Base-by-base conservation (phyloP, 148 eudicot species). In the Cornus florida region DNA sequence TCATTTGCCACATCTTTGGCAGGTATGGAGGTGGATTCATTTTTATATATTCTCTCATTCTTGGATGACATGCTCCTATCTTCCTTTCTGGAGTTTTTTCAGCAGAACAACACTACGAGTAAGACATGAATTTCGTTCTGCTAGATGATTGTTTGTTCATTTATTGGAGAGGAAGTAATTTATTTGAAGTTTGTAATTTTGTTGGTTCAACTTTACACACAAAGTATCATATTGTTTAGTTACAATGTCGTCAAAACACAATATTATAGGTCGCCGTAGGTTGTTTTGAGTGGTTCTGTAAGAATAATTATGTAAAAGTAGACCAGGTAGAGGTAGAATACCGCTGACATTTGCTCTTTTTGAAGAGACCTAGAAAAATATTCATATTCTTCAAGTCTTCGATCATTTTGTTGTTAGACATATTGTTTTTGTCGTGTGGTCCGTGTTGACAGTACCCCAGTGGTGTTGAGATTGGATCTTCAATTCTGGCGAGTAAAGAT, bases 11-110 rank as follows among this genome's bases (percentile, higher is more conserved):
- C n/a, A 69, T 11, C 46, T 13, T 66, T 73, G 12, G 23, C 73
- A 14, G 62, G 69, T 23, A 53, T 28, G 16, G 64, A 70, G 75
- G 31, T 71, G 83, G 74, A 76, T 50, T 69, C 67, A 8, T 69
- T 77, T 77, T 53, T 50, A 28, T 50, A 28, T 53, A 10, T 13
- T 76, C 39, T 16, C 35, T 28, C 80, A 31, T 46, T 28, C 32
- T 33, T 13, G 70, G 10, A 57, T 10, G 24, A 17, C 31, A 9
- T 23, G 28, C 60, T 80, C 23, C n/a, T 75, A 75, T 75, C 69
- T 8, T 53, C 82, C 67, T 14, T 41, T n/a, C 69, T 71, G 70
- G 71, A 24, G 17, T 67, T 57, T 22, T 62, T 20, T 0, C 7
- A 17, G n/a, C 57, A 23, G 39, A 72, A 32, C n/a, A 64, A 70